phyloP scores from a whole-genome alignment of 768 basidiomycete species.

The Tylopilus sp. region DNA sequence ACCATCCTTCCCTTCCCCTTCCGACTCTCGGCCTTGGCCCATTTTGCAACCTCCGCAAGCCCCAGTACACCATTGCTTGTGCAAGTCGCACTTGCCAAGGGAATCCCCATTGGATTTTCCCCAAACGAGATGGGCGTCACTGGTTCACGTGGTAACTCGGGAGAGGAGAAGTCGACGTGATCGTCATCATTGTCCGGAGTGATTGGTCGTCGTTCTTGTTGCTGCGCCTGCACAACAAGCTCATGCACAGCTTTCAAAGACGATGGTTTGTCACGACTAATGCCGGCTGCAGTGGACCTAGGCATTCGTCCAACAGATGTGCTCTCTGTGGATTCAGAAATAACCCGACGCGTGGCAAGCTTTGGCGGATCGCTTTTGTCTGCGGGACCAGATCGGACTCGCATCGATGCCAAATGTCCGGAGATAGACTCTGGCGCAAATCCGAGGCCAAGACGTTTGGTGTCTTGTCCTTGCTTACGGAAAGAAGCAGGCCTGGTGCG shows the following conservation, averaged over 20 bases:
- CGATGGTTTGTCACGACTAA: conserved; percentile 1
- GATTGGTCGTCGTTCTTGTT: conserved; percentile 9
- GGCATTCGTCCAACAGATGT: conserved; percentile 6
- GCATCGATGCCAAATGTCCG: conserved; percentile 23
- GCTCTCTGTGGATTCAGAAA: conserved; percentile 17
- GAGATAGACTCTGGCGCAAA: conserved; percentile 27
- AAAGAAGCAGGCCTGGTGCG: conserved; percentile 14
- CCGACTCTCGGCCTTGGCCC: conserved; percentile 44
- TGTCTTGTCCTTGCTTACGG: conserved; percentile 7
- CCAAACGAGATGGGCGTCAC: conserved; percentile 31
- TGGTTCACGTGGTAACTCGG: conserved; percentile 31
- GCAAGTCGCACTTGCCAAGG: neutral
- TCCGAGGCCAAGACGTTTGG: conserved; percentile 15
- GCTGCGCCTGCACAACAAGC: neutral
- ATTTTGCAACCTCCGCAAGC: conserved; percentile 48
- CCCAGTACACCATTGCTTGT: conserved; percentile 36
- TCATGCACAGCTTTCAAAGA: conserved; percentile 5
- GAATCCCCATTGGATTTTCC: conserved; percentile 19
- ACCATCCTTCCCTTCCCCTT: conserved; percentile 25
- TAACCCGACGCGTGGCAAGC: conserved; percentile 11
- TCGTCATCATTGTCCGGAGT: conserved; percentile 16
- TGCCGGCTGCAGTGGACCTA: neutral
- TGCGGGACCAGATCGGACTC: conserved; percentile 14
- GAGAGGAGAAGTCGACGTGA: conserved; percentile 22
- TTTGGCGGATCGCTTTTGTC: conserved; percentile 2